Base-by-base conservation (phyloP, 495 filamentous ascomycete species). In the Penicillium atrosanguineum region DNA sequence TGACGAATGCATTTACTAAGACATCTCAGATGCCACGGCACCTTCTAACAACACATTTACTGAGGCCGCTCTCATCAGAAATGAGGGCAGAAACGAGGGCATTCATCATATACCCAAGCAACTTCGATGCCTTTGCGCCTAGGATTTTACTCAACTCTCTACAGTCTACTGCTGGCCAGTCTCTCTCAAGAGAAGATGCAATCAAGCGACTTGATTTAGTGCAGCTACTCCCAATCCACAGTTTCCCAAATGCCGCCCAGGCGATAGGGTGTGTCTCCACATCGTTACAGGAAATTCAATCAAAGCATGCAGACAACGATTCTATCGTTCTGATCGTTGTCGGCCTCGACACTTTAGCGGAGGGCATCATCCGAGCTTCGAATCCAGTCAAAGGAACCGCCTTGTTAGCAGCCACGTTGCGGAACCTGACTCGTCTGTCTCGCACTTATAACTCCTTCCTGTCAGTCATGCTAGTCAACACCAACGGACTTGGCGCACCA, bases 61-160 rank as follows among this genome's bases (percentile, higher is more conserved):
- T 52, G 25, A 44, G 20, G 3, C 42, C 14, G 7, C 40, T 58
- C 44, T 52, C 41, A 49, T 44, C 53, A 34, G 41, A 57, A 31
- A 53, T 63, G 46, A 65, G 48, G 37, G 59, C 53, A 34, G 41
- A 57, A 31, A 53, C 65, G 46, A 65, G 48, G 37, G 59, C 64
- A 18, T 76, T 69, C 58, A 75, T 78, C 29, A 72, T 78, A 44
- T 88, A 95, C 69, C 91, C 89, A 1, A 83, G 84, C 28, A 93
- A 89, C 64, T 89, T 87, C n/a, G 83, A 89, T 39, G 90, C 87
- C 3, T 90, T 95, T 38, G 83, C 87, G 26, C 76, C 92, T 12
- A 88, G 90, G 64, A 83, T 76, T 12, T 70, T 95, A 46, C 78
- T 90, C 37, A 51, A 61, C 6, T 64, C 59, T 4, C 54, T 76